A percentile compares a stretch with the other conserved stretches of the same genome.
Evolutionary conservation across 2,329 filamentous ascomycete species (phyloP).

Genomic region (Botryotinia narcissicola): DNA sequence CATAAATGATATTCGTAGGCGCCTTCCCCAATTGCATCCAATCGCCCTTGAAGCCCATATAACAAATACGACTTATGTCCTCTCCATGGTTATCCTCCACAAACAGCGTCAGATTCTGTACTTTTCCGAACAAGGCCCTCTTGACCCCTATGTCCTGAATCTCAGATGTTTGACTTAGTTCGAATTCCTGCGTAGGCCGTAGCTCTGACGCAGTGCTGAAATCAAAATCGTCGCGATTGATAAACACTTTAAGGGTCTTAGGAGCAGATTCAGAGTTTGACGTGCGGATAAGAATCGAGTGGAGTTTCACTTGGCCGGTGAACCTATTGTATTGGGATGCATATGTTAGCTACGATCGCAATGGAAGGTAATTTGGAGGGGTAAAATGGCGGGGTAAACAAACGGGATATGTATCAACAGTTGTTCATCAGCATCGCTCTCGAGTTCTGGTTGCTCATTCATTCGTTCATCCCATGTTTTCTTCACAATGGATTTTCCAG

Average conservation of each 20-base stretch:
- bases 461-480: slow-evolving; percentile 90
- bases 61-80: slow-evolving; percentile 74
- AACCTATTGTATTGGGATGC: slow-evolving; percentile 56
- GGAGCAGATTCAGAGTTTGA: slow-evolving; percentile 70
- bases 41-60: slow-evolving; percentile 90
- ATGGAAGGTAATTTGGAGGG: slow-evolving; percentile 1
- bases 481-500: slow-evolving; percentile 73
- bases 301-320: slow-evolving; percentile 88
- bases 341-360: neutral
- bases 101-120: slow-evolving; percentile 80
- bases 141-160: slow-evolving; percentile 86
- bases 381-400: slow-evolving; percentile 40
- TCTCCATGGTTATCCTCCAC: slow-evolving; percentile 87
- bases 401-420: slow-evolving; percentile 89
- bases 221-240: slow-evolving; percentile 85
- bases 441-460: slow-evolving; percentile 67
- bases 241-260: slow-evolving; percentile 78
- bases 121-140: slow-evolving; percentile 82
- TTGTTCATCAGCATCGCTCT: slow-evolving; percentile 88
- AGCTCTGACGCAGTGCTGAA: slow-evolving; percentile 72
- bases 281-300: slow-evolving; percentile 82
- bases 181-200: slow-evolving; percentile 69
- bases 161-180: slow-evolving; percentile 73
- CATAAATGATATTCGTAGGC: slow-evolving; percentile 84
- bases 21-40: slow-evolving; percentile 84